These are phyloP conservation scores for Calocybe gambosa DNA, from an alignment of 1,284 basidiomycete genomes.

Conservation along the genomic window DNA sequence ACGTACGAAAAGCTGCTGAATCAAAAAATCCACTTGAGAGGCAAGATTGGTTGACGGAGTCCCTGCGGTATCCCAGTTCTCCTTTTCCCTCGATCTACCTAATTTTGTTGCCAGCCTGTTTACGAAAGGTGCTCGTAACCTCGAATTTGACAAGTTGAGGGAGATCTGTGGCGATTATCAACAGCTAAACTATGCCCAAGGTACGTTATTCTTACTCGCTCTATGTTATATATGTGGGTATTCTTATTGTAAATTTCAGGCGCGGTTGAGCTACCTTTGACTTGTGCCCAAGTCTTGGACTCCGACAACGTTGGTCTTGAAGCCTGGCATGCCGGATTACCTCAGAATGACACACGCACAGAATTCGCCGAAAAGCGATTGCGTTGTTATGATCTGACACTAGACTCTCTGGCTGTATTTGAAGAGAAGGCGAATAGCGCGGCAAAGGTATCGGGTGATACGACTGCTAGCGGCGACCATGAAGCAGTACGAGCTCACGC, in stretches of 20 bases:
- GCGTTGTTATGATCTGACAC: constrained; percentile 77
- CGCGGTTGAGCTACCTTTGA: constrained; percentile 81
- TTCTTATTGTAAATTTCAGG: constrained; percentile 37
- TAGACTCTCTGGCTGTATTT: constrained; percentile 77
- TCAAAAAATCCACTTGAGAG: constrained; percentile 68
- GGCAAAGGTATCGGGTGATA: constrained; percentile 18
- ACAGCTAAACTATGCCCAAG: constrained; percentile 76
- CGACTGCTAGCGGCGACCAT: constrained; percentile 40
- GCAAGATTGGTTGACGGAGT: constrained; percentile 74
- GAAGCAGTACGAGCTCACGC: constrained; percentile 69
- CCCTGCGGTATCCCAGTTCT: constrained; percentile 53
- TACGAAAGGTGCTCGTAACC: constrained; percentile 77
- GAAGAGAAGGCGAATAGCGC: constrained; percentile 52
- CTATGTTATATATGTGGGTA: too few species aligned
- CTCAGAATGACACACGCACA: constrained; percentile 55
- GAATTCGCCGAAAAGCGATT: constrained; percentile 56
- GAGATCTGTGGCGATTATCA: constrained; percentile 87
- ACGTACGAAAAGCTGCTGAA: constrained; percentile 85
- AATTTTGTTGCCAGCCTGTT: constrained; percentile 59
- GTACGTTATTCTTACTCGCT: constrained; percentile 27
- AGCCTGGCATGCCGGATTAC: constrained; percentile 68
- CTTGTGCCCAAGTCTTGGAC: constrained; percentile 81
- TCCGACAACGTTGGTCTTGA: constrained; percentile 71
- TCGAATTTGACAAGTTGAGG: constrained; percentile 80
- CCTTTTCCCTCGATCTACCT: not conserved